Conservation (phyloP, 495 filamentous ascomycete species). For the Penicillium manginii region DNA sequence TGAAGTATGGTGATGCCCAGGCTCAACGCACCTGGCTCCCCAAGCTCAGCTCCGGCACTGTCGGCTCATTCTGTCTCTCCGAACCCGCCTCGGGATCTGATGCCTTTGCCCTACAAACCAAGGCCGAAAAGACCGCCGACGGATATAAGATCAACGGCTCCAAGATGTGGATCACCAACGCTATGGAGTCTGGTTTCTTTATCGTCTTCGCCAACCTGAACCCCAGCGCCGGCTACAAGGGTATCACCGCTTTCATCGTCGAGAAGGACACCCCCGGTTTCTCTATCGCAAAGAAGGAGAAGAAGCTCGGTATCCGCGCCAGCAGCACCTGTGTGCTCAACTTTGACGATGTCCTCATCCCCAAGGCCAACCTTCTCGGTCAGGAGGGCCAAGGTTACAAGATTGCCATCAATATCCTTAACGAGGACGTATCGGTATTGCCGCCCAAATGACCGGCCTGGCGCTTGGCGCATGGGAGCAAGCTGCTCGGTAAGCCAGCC, state of each 20-base stretch:
- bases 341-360: constrained; percentile 96
- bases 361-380: constrained; percentile 83
- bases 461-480: constrained; percentile 96
- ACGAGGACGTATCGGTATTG: constrained; percentile 97
- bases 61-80: constrained; percentile 95
- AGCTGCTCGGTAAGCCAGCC: constrained; percentile 68
- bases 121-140: constrained; percentile 73
- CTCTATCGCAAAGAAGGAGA: constrained; percentile 98
- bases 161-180: constrained; percentile 99
- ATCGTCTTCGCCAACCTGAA: constrained; percentile 97
- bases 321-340: constrained; percentile 96
- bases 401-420: constrained; percentile 93
- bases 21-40: constrained; percentile 86
- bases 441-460: constrained; percentile 97
- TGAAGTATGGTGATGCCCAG: constrained; percentile 79
- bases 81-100: constrained; percentile 94
- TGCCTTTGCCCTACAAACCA: constrained; percentile 92
- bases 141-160: constrained; percentile 86
- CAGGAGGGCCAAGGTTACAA: constrained; percentile 93
- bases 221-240: constrained; percentile 86
- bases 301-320: constrained; percentile 96
- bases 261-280: constrained; percentile 91
- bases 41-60: constrained; percentile 81
- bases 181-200: constrained; percentile 90
- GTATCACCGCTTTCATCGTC: constrained; percentile 94